Conservation (phyloP, 257 asterid genomes). For the Mentha longifolia region DNA sequence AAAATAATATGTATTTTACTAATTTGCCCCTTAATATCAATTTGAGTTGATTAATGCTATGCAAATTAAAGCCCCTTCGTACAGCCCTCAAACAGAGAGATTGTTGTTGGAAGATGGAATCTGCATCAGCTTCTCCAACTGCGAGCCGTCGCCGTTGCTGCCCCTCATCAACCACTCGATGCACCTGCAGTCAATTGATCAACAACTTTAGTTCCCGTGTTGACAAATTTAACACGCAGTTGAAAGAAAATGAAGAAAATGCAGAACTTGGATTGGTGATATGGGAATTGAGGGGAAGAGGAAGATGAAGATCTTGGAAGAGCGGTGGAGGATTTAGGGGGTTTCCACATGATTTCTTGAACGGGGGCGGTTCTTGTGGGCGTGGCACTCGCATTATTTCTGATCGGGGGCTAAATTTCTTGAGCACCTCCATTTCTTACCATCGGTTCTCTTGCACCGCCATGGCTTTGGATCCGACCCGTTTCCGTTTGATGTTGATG, state of each 20-base stretch:
- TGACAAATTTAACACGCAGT: no score
- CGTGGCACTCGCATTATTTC: slow-evolving; percentile 62
- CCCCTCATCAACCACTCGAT: slow-evolving; percentile 60
- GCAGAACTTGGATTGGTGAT: slow-evolving; percentile 21
- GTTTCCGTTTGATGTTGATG: not conserved
- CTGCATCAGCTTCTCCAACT: not conserved
- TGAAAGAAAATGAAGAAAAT: slow-evolving; percentile 12
- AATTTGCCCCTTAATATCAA: no score
- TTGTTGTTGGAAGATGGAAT: slow-evolving; percentile 4
- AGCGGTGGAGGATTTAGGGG: not conserved
- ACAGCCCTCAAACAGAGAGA: not conserved
- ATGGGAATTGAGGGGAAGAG: slow-evolving; percentile 9
- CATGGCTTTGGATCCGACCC: slow-evolving; percentile 74
- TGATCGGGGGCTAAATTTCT: slow-evolving; percentile 51
- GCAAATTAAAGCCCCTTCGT: no score
- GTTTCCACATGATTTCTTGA: slow-evolving; percentile 73
- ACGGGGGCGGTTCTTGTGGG: no score
- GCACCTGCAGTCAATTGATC: slow-evolving; percentile 34
- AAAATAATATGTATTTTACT: no score
- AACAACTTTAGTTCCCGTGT: no score
- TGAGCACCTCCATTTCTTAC: slow-evolving; percentile 79
- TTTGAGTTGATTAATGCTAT: no score
- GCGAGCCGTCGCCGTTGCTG: slow-evolving; percentile 14
- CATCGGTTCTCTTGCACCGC: slow-evolving; percentile 80
- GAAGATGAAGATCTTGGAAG: no score